phyloP scores from a whole-genome alignment of 305 asterid genomes.

The Plantago coronopus region DNA sequence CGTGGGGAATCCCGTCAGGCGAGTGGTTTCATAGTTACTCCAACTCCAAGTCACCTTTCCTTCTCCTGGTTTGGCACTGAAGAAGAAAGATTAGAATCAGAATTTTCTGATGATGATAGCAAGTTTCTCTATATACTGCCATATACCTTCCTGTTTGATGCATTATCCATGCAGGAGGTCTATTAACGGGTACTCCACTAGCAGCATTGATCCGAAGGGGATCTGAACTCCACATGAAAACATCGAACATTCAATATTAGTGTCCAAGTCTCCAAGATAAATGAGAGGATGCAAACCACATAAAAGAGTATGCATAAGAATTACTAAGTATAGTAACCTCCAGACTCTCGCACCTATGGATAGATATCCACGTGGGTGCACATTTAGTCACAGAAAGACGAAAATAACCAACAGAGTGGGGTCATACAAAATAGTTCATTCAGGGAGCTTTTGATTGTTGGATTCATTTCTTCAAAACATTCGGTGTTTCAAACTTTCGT shows the following conservation, averaged over 20 bases:
- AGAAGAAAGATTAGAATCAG: too few relatives aligned
- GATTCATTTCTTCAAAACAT: neutral
- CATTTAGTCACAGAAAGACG: too few relatives aligned
- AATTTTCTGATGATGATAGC: too few relatives aligned
- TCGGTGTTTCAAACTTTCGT: neutral
- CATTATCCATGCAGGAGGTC: constrained; percentile 99
- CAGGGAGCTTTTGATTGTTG: neutral
- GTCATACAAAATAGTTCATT: too few relatives aligned
- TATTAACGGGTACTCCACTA: constrained; percentile 69
- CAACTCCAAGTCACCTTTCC: too few relatives aligned
- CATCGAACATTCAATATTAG: constrained; percentile 16
- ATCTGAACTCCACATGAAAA: constrained; percentile 39
- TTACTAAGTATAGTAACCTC: too few relatives aligned
- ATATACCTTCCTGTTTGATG: constrained; percentile 99
- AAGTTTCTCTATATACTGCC: constrained; percentile 92
- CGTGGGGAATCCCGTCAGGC: too few relatives aligned
- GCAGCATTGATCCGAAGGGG: constrained; percentile 93
- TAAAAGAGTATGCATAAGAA: neutral
- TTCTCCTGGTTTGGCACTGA: too few relatives aligned
- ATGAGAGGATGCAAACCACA: constrained; percentile 11
- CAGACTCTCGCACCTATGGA: too few relatives aligned
- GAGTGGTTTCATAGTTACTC: too few relatives aligned
- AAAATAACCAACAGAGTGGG: too few relatives aligned
- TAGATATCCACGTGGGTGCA: too few relatives aligned
- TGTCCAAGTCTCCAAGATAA: neutral